Evolutionary conservation across 352 stramenopile genomes (phyloP).

Genomic region (Phytophthora tentaculata): DNA sequence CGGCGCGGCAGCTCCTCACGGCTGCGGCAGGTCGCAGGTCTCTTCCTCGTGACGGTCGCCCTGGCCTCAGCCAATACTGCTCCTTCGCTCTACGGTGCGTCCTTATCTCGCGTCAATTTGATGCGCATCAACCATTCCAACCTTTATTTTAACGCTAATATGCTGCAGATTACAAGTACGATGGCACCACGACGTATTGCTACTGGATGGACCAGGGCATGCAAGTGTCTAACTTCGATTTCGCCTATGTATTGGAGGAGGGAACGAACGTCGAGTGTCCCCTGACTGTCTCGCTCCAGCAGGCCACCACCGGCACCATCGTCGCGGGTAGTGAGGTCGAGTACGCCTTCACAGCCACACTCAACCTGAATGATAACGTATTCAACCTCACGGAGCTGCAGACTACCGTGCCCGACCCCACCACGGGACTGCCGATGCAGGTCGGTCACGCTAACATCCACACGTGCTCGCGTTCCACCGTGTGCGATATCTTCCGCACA

Average conservation of each 20-base stretch:
- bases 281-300: slow-evolving; percentile 61
- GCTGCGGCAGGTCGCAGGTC: slow-evolving; percentile 22
- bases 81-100: slow-evolving; percentile 64
- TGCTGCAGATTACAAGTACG: slow-evolving; percentile 70
- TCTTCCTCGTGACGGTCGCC: slow-evolving; percentile 30
- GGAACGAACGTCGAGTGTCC: slow-evolving; percentile 56
- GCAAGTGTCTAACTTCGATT: slow-evolving; percentile 73
- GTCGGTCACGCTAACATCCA: slow-evolving; percentile 82
- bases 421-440: slow-evolving; percentile 62
- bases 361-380: slow-evolving; percentile 72
- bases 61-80: slow-evolving; percentile 34
- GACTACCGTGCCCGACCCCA: slow-evolving; percentile 57
- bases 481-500: slow-evolving; percentile 79
- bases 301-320: slow-evolving; percentile 49
- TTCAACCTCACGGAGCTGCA: slow-evolving; percentile 76
- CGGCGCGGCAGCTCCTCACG: slow-evolving; percentile 24
- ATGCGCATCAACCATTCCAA: slow-evolving; percentile 18
- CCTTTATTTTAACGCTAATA: not conserved
- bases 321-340: slow-evolving; percentile 44
- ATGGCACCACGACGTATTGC: slow-evolving; percentile 82
- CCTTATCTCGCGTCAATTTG: not conserved
- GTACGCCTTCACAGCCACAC: slow-evolving; percentile 76
- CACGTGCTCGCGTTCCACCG: slow-evolving; percentile 66
- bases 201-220: slow-evolving; percentile 82
- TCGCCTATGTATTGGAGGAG: slow-evolving; percentile 65